Conservation (phyloP, 768 basidiomycete species). For the Mycena metata region DNA sequence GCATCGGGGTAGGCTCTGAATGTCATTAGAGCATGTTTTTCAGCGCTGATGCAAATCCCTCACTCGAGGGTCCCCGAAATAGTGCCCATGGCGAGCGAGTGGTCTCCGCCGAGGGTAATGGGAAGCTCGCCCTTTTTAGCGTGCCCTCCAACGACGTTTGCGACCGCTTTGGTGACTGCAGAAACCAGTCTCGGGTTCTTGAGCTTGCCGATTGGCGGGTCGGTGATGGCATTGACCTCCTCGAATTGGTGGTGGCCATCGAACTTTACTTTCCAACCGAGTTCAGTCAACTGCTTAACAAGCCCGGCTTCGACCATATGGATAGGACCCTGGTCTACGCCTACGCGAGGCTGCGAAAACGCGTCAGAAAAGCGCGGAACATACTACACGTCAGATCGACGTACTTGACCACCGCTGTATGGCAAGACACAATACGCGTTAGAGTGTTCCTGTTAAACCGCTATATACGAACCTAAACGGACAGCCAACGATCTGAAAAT, state of each 20-base stretch:
- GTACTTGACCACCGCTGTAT: conserved; percentile 75
- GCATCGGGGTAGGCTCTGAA: conserved; percentile 79
- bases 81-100: conserved; percentile 95
- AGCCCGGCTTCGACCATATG: conserved; percentile 91
- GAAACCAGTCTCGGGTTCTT: conserved; percentile 94
- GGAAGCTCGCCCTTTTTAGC: conserved; percentile 85
- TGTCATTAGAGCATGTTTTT: conserved; percentile 22
- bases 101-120: conserved; percentile 95
- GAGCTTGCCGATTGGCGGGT: conserved; percentile 89
- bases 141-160: conserved; percentile 81
- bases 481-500: conserved; percentile 87
- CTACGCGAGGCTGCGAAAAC: conserved; percentile 70
- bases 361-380: conserved; percentile 27
- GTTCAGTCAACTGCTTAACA: conserved; percentile 75
- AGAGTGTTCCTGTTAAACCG: conserved; percentile 1
- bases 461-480: conserved; percentile 85
- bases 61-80: conserved; percentile 73
- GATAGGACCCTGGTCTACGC: conserved; percentile 92
- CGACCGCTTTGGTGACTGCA: conserved; percentile 83
- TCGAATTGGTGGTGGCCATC: conserved; percentile 93
- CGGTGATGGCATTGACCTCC: conserved; percentile 70
- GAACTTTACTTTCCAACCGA: conserved; percentile 93
- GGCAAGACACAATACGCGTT: conserved; percentile 29
- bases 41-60: neutral
- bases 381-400: conserved; percentile 36